These are phyloP conservation scores for Lyophyllum semitale DNA, from an alignment of 768 basidiomycete genomes.

Conservation along the genomic window DNA sequence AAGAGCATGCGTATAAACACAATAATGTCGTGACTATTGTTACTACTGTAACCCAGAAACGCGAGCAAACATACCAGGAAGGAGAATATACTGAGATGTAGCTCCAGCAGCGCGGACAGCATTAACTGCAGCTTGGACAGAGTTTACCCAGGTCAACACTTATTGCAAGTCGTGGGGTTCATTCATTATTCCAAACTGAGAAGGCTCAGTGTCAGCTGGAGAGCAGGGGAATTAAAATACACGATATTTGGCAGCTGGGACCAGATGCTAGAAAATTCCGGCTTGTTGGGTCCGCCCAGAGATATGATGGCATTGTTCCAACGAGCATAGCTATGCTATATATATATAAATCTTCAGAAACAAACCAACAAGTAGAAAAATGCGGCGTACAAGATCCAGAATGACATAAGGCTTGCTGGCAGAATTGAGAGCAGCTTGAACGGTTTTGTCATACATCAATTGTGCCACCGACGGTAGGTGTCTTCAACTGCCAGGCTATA, in stretches of 20 bases:
- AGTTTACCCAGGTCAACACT: conserved; percentile 43
- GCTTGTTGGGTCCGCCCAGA: conserved; percentile 59
- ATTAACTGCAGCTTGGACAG: conserved; percentile 57
- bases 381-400: conserved; percentile 43
- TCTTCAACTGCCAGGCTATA: conserved; percentile 56
- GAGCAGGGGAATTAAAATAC: conserved; percentile 22
- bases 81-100: conserved; percentile 52
- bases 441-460: conserved; percentile 52
- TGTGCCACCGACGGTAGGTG: conserved; percentile 47
- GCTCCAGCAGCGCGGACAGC: conserved; percentile 61
- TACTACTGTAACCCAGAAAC: neutral
- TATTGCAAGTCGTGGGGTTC: conserved; percentile 58
- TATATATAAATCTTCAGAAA: neutral
- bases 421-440: conserved; percentile 46
- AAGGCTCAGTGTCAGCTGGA: neutral
- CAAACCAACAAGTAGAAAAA: neutral
- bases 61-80: conserved; percentile 42
- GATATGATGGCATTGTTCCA: conserved; percentile 59
- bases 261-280: conserved; percentile 55
- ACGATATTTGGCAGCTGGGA: conserved; percentile 49
- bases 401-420: conserved; percentile 46
- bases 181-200: conserved; percentile 47
- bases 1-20: conserved; percentile 20
- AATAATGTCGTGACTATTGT: neutral
- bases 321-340: conserved; percentile 56